A percentile compares a stretch with the other conserved stretches of the same genome.
phyloP scores from a whole-genome alignment of 495 filamentous ascomycete genomes.

The Xylaria grammica region DNA sequence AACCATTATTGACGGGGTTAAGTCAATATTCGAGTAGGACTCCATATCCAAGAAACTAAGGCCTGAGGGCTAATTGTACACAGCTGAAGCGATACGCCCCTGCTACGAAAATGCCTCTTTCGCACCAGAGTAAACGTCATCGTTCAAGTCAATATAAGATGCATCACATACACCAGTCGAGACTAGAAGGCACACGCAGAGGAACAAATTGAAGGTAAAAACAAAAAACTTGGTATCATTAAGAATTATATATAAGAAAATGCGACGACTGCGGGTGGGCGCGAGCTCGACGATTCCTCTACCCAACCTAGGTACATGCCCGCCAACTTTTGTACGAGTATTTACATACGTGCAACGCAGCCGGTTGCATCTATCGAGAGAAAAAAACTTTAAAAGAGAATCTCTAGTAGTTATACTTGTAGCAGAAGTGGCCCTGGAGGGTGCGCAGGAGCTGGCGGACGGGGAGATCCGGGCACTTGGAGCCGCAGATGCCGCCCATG shows the following conservation, averaged over 20 bases:
- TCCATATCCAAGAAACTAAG: too few species aligned
- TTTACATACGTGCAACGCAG: slow-evolving; percentile 8
- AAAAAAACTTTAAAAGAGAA: too few species aligned
- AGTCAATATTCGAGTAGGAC: too few species aligned
- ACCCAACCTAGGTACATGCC: neutral
- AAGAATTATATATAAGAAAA: slow-evolving; percentile 21
- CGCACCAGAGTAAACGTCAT: too few species aligned
- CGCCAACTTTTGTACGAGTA: slow-evolving; percentile 2
- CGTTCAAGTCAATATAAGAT: neutral
- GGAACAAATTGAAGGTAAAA: neutral
- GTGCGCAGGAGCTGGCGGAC: slow-evolving; percentile 42
- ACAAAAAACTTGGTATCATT: slow-evolving; percentile 23
- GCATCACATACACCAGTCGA: too few species aligned
- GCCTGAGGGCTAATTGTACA: too few species aligned
- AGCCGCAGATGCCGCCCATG: slow-evolving; percentile 44
- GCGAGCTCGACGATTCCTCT: slow-evolving; percentile 8
- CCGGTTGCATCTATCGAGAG: slow-evolving; percentile 4
- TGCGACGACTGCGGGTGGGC: neutral
- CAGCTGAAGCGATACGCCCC: too few species aligned
- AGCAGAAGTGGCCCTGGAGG: slow-evolving; percentile 37
- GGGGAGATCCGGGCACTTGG: slow-evolving; percentile 41
- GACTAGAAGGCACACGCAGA: neutral
- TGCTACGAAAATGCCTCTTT: too few species aligned
- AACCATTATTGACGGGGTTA: too few species aligned
- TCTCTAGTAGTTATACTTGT: slow-evolving; percentile 40